These are phyloP conservation scores for Colletotrichum tropicale DNA, from an alignment of 2,329 filamentous ascomycete genomes.

Conservation along the genomic window DNA sequence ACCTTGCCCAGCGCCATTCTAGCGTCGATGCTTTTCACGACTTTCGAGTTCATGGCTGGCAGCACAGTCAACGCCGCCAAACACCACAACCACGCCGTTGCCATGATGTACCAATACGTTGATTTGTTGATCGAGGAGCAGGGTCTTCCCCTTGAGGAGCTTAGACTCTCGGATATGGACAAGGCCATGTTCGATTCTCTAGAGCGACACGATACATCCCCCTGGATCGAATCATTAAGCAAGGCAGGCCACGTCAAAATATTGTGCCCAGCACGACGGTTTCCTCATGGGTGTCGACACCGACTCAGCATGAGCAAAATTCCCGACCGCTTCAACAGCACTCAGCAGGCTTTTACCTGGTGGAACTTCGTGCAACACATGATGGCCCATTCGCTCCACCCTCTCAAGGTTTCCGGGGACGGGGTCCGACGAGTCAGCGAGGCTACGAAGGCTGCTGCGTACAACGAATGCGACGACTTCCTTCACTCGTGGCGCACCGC, in stretches of 20 bases:
- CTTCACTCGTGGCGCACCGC: neutral
- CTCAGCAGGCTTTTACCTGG: neutral
- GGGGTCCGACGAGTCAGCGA: neutral
- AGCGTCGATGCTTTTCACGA: conserved; percentile 5
- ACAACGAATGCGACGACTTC: neutral
- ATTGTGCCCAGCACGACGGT: neutral
- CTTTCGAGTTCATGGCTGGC: conserved; percentile 2
- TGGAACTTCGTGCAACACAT: conserved; percentile 5
- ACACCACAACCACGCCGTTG: neutral
- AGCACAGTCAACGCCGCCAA: neutral
- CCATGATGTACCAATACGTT: conserved; percentile 13
- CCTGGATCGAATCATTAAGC: neutral
- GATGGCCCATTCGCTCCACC: conserved; percentile 4
- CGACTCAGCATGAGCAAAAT: neutral
- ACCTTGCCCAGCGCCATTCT: neutral
- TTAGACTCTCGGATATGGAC: neutral
- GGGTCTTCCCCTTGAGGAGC: neutral
- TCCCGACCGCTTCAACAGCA: neutral
- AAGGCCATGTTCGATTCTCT: neutral
- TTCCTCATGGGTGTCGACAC: neutral
- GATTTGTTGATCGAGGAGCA: neutral
- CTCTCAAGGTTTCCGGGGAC: neutral
- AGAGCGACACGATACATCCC: conserved; percentile 1
- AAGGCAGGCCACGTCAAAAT: neutral
- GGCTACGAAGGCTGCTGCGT: neutral